phyloP scores from a whole-genome alignment of 2,329 filamentous ascomycete species.

The Aspergillus intermedius region DNA sequence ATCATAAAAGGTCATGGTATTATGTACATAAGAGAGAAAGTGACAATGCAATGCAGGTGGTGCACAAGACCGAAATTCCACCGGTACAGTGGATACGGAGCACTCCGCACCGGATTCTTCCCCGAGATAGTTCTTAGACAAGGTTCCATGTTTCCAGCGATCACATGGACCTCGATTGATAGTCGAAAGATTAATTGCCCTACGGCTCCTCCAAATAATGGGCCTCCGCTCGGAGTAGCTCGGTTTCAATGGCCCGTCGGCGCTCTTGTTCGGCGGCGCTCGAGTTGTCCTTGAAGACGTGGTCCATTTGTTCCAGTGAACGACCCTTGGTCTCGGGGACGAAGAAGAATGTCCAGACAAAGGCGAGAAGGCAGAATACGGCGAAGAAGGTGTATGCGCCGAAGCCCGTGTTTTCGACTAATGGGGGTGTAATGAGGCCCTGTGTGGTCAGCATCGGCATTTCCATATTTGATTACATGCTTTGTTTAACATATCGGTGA shows the following conservation, averaged over 20 bases:
- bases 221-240: slow-evolving; percentile 17
- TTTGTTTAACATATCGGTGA: background rate
- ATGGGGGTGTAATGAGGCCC: slow-evolving; percentile 59
- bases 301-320: slow-evolving; percentile 52
- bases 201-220: background rate
- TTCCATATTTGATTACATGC: background rate
- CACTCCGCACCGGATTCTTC: no score
- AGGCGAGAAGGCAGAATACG: slow-evolving; percentile 45
- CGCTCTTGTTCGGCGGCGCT: slow-evolving; percentile 25
- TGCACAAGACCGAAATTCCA: no score
- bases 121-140: no score
- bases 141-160: background rate
- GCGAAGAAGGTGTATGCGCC: slow-evolving; percentile 56
- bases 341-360: slow-evolving; percentile 48
- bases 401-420: slow-evolving; percentile 52
- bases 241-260: slow-evolving; percentile 25
- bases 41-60: no score
- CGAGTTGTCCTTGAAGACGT: slow-evolving; percentile 35
- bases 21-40: no score
- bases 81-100: no score
- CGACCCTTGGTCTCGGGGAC: slow-evolving; percentile 54
- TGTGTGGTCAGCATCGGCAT: slow-evolving; percentile 6
- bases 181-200: background rate
- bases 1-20: no score
- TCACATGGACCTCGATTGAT: background rate